Base-by-base conservation (phyloP, 2,329 filamentous ascomycete species). In the Phyllosticta capitalensis region DNA sequence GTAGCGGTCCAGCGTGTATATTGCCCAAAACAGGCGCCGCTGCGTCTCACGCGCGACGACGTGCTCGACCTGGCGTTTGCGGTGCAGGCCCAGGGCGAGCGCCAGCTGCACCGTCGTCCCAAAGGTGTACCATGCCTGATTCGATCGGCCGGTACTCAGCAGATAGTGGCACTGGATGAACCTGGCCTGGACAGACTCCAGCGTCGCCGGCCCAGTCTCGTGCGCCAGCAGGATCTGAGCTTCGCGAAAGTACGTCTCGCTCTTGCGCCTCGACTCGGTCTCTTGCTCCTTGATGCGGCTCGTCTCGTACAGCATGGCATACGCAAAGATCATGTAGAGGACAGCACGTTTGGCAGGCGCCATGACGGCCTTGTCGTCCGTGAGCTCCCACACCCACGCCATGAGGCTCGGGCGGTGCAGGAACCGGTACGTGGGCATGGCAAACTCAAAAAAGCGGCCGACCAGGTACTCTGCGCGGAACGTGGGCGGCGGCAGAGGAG, bases 1-100 rank as follows among this genome's bases (percentile, higher is more conserved):
- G 59, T 86, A 86, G 55, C 81, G 83, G 65, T 87, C 83, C 1
- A 86, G 70, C 0, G 79, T 81, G 64, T 86, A 87, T 0, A 81
- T 79, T 2, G 79, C 79, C 84, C 84, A 86, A 56, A 88, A 86
- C 0, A 83, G 77, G 7, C 83, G 74, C 60, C 81, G 81, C 0
- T 80, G 76, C 50, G 81, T 80, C 61, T 86, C 81, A 0, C 70
- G 68, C 2, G 75, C 68, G 9, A 79, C 74, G 52, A 59, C 49
- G 17, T 14, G 26, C 24, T 33, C 53, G 6, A 50, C 52, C 21
- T 22, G 28, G 10, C 52, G 57, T 26, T 52, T 30, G 9, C 65
- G 54, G 2, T 67, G 38, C 1, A 71, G 63, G 9, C 65, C 69
- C 1, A 81, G 71, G 3, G 71, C 75, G 2, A 77, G 75, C 0